A percentile compares a stretch with the other conserved stretches of the same genome.
Conservation (phyloP, 2,329 filamentous ascomycete species). For the Rachicladosporium sp. region DNA sequence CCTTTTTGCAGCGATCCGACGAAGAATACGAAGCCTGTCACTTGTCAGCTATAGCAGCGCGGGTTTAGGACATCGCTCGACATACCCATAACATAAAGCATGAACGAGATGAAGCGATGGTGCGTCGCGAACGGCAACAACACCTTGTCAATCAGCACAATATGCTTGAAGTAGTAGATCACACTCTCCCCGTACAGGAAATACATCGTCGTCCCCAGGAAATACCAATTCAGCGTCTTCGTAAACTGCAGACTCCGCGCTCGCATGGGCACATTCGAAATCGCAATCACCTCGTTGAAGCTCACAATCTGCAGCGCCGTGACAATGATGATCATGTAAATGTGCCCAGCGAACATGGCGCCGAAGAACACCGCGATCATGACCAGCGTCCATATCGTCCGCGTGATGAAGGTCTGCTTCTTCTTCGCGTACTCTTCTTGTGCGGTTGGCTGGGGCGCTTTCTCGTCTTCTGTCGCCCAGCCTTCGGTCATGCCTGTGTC, state of each 20-base stretch:
- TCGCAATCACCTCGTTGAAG: constrained; percentile 98
- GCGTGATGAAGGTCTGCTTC: constrained; percentile 92
- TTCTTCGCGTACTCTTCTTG: constrained; percentile 86
- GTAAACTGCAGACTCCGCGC: constrained; percentile 85
- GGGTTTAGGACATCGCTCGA: constrained; percentile 7
- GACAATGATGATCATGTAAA: constrained; percentile 90
- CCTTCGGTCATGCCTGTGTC: constrained; percentile 18
- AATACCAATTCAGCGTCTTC: constrained; percentile 98
- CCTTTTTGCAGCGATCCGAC: constrained; percentile 88
- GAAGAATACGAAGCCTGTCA: constrained; percentile 88
- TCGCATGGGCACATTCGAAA: constrained; percentile 84
- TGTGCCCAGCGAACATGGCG: constrained; percentile 87
- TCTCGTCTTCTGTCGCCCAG: constrained; percentile 25
- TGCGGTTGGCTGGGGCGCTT: constrained; percentile 12
- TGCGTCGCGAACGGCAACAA: constrained; percentile 88
- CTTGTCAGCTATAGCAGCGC: constrained; percentile 1
- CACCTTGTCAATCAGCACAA: constrained; percentile 87
- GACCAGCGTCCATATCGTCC: constrained; percentile 93
- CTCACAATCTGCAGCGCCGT: constrained; percentile 91
- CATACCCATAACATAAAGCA: constrained; percentile 91
- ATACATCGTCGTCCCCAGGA: constrained; percentile 97
- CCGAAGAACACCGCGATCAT: constrained; percentile 93
- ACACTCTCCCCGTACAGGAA: constrained; percentile 97
- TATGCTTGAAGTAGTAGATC: constrained; percentile 99
- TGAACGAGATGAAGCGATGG: constrained; percentile 96